Conservation (phyloP, 169 alveolate genomes). For the Babesia microti region DNA sequence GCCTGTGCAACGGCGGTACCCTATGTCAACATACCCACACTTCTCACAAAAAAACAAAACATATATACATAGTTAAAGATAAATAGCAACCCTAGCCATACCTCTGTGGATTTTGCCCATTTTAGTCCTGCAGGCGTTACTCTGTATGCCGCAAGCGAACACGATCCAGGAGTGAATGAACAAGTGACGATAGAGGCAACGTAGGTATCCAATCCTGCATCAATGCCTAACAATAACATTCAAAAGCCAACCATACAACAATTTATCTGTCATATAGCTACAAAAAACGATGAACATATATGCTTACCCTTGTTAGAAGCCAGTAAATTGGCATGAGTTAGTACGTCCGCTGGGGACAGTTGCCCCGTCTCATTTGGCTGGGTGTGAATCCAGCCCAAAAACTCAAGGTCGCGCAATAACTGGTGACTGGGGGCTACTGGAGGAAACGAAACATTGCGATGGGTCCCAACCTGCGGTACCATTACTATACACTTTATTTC, state of each 20-base stretch:
- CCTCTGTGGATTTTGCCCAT: constrained; percentile 76
- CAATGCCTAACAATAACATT: too few relatives aligned
- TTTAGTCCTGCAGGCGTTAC: constrained; percentile 84
- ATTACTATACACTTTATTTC: constrained; percentile 88
- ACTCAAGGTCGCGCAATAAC: constrained; percentile 84
- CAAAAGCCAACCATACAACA: too few relatives aligned
- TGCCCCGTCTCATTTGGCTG: constrained; percentile 77
- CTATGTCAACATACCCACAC: too few relatives aligned
- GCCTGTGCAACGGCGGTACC: too few relatives aligned
- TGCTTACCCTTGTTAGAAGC: too few relatives aligned
- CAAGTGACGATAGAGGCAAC: constrained; percentile 61
- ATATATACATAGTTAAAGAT: too few relatives aligned
- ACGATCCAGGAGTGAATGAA: constrained; percentile 93
- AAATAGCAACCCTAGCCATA: constrained; percentile 23
- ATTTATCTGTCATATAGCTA: too few relatives aligned
- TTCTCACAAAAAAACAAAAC: too few relatives aligned
- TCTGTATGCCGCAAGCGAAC: constrained; percentile 88
- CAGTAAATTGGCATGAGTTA: constrained; percentile 32
- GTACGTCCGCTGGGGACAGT: constrained; percentile 69
- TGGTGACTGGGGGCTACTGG: constrained; percentile 84
- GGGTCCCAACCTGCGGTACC: constrained; percentile 97
- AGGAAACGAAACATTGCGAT: constrained; percentile 81
- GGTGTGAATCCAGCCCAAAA: constrained; percentile 97
- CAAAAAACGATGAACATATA: constrained; percentile 4
- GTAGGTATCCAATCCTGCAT: constrained; percentile 26